These are phyloP conservation scores for Phlyctochytrium planicorne DNA, from an alignment of 192 early-diverging fungal species.

Conservation along the genomic window DNA sequence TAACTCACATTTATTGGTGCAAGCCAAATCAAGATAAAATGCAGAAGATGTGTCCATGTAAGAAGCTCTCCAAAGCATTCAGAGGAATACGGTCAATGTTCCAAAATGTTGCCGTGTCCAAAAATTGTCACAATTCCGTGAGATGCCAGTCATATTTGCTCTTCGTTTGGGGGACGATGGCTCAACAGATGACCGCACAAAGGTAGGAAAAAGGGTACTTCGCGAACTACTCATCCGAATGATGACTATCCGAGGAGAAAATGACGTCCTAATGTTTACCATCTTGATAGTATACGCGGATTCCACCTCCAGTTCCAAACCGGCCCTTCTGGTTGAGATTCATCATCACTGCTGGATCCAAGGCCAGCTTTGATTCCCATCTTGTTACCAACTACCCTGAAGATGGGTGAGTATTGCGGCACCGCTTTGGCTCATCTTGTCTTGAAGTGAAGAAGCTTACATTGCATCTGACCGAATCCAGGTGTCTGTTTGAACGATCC, in stretches of 20 bases:
- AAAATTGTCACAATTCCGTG: too few species aligned
- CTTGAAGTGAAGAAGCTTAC: constrained; percentile 23
- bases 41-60: too few species aligned
- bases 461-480: constrained; percentile 41
- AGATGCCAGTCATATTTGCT: constrained; percentile 37
- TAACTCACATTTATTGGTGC: too few species aligned
- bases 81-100: too few species aligned
- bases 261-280: neutral
- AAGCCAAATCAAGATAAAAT: too few species aligned
- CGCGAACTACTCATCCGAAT: too few species aligned
- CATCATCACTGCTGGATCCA: constrained; percentile 73
- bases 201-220: constrained; percentile 41
- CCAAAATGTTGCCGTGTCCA: too few species aligned
- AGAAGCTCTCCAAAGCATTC: too few species aligned
- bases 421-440: constrained; percentile 20
- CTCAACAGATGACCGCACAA: constrained; percentile 48
- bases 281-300: constrained; percentile 68
- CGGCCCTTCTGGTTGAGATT: constrained; percentile 74
- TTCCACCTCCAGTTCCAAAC: constrained; percentile 60
- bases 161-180: constrained; percentile 61
- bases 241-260: neutral
- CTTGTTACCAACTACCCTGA: constrained; percentile 87
- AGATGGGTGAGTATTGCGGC: constrained; percentile 53
- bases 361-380: constrained; percentile 66
- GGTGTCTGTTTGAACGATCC: constrained; percentile 6